Evolutionary conservation across 352 stramenopile species (phyloP), one percentile per base, ranked within the genome.

Genomic region (Globisporangium spiculum): DNA sequence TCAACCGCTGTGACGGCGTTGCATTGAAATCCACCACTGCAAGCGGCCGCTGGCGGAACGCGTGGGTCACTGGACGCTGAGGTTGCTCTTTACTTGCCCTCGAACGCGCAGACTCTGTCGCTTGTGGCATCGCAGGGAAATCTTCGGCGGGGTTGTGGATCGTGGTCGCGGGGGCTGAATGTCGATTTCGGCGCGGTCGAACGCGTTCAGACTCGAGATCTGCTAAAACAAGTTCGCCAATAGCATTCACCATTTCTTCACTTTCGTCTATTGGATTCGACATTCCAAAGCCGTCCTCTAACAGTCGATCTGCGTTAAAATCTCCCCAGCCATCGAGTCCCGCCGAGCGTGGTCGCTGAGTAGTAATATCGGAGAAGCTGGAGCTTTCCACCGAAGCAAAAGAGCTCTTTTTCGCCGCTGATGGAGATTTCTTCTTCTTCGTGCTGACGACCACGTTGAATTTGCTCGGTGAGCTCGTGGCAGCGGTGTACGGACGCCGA

Each of bases 301-400:
- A 65, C 32, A 90, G 65, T 54, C 67, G 73, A 63, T 90, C 82
- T 2, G 80, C 65, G 46, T 91, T 74, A 41, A 88, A 86, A 38
- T 91, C 80, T 4, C 77, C 80, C 82, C 82, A 91, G 56, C 71
- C 82, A n/a, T 75, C 67, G n/a, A 79, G 61, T n/a, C 52, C 34
- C 1, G 53, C 53, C 2, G 54, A 68, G 59, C 38, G 36, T 26
- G 66, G 66, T 24, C 59, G 54, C n/a, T 60, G 57, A 14, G 20
- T 24, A 27, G 18, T 24, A n/a, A 2, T 30, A 30, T 12, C 20
- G 2, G n/a, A 6, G 36, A 14, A 12, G 10, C 14, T 44, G 44
- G 12, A 4, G 27, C 16, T 62, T 18, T 48, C 58, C 14, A 34
- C 44, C 16, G 18, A 55, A 2, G 58, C 10, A 5, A 38, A 36